Conservation (phyloP, 352 stramenopile genomes). For the Globisporangium sylvaticum region DNA sequence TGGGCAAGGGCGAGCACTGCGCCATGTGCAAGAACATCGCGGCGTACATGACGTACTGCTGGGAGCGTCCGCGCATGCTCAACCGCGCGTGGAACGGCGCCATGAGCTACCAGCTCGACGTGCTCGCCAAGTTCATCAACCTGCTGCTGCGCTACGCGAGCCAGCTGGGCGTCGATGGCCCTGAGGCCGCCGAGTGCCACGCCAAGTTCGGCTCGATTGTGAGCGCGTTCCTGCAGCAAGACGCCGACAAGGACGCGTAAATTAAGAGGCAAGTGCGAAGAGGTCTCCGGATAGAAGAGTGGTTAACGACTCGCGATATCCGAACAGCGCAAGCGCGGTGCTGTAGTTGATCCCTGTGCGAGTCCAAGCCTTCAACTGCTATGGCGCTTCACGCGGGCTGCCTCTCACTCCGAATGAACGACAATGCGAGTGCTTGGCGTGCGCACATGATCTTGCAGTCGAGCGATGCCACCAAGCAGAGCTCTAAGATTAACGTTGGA, state of each 20-base stretch:
- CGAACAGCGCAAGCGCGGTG: no score
- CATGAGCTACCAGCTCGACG: conserved; percentile 14
- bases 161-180: not conserved
- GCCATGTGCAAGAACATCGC: conserved; percentile 10
- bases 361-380: not conserved
- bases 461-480: not conserved
- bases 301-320: not conserved
- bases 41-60: conserved; percentile 12
- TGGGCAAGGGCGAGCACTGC: conserved; percentile 13
- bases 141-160: conserved; percentile 13
- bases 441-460: not conserved
- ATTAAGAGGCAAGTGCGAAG: not conserved
- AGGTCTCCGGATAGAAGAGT: not conserved
- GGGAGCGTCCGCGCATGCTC: conserved; percentile 11
- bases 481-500: not conserved
- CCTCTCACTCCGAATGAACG: no score
- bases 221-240: not conserved
- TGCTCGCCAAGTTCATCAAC: conserved; percentile 14
- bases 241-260: conserved; percentile 1
- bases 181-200: not conserved
- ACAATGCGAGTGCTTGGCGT: no score
- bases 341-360: no score
- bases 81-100: conserved; percentile 13
- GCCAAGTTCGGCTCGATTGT: conserved; percentile 3
- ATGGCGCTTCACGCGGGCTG: not conserved